These are phyloP conservation scores for Colletotrichum spaethianum DNA, from an alignment of 2,329 filamentous ascomycete species.

Conservation along the genomic window DNA sequence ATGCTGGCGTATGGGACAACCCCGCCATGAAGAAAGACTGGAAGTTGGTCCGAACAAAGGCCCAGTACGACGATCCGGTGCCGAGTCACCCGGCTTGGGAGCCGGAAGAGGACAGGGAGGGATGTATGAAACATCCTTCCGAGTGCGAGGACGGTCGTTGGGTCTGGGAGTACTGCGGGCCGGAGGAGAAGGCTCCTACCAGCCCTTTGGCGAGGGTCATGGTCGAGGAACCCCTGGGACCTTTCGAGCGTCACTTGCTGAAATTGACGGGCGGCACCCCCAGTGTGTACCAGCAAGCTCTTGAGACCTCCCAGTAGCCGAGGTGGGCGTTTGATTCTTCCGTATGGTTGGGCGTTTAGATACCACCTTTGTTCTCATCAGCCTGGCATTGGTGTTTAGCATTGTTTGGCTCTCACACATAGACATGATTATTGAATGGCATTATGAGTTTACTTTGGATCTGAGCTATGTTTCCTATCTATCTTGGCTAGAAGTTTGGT, in stretches of 20 bases:
- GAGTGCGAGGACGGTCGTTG: constrained; percentile 56
- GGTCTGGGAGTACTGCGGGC: constrained; percentile 69
- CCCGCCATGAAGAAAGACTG: constrained; percentile 59
- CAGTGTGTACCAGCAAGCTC: constrained; percentile 51
- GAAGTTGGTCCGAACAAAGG: constrained; percentile 56
- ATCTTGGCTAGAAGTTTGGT: not conserved
- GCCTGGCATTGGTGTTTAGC: not conserved
- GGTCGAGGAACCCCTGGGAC: constrained; percentile 68
- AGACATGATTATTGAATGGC: not conserved
- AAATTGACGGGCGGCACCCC: constrained; percentile 59
- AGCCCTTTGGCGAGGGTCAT: constrained; percentile 58
- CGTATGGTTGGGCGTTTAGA: constrained; percentile 16
- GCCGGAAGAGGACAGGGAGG: constrained; percentile 45
- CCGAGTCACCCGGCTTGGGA: constrained; percentile 52
- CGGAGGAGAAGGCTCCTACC: constrained; percentile 56
- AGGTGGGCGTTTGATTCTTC: not conserved
- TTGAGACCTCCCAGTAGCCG: not conserved
- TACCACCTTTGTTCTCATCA: constrained; percentile 8
- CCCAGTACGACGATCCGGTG: constrained; percentile 53
- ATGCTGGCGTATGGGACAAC: constrained; percentile 62
- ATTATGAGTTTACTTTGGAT: not conserved
- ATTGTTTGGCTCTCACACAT: constrained; percentile 1
- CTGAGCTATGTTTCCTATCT: not conserved
- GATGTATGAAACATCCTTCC: constrained; percentile 40
- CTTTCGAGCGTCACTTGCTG: constrained; percentile 65